phyloP scores from a whole-genome alignment of 2,329 filamentous ascomycete species.

The Penicillium freii region DNA sequence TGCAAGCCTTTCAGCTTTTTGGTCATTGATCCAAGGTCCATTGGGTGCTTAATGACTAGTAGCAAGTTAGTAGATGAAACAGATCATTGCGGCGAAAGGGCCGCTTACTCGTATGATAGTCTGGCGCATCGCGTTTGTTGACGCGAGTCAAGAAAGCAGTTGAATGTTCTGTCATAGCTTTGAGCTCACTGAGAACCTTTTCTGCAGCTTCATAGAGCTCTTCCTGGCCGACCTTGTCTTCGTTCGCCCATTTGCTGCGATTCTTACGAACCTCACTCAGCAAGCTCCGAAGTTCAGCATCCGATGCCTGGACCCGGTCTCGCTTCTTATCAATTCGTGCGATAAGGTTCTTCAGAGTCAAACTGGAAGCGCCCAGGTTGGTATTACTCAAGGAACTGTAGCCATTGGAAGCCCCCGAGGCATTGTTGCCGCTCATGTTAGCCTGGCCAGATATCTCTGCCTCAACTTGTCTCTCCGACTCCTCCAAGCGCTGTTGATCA shows the following conservation, averaged over 20 bases:
- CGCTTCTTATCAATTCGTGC: conserved; percentile 92
- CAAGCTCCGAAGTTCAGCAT: conserved; percentile 83
- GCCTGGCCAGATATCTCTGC: conserved; percentile 77
- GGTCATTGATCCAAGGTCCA: conserved; percentile 97
- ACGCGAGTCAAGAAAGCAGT: conserved; percentile 92
- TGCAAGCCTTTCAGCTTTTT: conserved; percentile 84
- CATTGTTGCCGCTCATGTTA: conserved; percentile 55
- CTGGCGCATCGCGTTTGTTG: conserved; percentile 94
- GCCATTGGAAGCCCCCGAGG: conserved; percentile 58
- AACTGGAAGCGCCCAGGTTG: conserved; percentile 90
- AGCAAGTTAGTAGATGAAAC: conserved; percentile 20
- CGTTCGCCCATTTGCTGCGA: conserved; percentile 96
- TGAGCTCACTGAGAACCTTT: conserved; percentile 94
- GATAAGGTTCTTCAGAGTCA: conserved; percentile 96
- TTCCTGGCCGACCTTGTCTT: conserved; percentile 95
- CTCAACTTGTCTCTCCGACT: conserved; percentile 93
- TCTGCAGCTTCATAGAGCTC: conserved; percentile 96
- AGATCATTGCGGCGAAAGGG: not conserved
- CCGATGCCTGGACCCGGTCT: conserved; percentile 83
- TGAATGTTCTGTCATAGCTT: conserved; percentile 95
- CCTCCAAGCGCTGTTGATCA: conserved; percentile 94
- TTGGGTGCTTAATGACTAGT: conserved; percentile 87
- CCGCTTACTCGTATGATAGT: conserved; percentile 81
- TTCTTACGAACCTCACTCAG: conserved; percentile 99
- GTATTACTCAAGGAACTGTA: conserved; percentile 89